These are phyloP conservation scores for Alternaria conjuncta DNA, from an alignment of 2,329 filamentous ascomycete species.

Conservation along the genomic window DNA sequence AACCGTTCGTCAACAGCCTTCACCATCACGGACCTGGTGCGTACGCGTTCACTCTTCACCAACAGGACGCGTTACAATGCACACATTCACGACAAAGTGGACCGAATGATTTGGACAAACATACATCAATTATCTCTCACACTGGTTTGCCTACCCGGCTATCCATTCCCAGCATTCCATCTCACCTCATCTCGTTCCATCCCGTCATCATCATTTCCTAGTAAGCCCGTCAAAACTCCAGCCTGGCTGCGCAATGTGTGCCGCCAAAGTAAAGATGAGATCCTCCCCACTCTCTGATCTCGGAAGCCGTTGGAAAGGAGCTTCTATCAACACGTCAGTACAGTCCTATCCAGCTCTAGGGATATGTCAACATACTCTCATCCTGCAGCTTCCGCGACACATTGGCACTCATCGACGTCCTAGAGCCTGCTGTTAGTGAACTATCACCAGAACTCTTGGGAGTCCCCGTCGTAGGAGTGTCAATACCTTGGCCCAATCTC, in stretches of 20 bases:
- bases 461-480: not conserved
- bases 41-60: not conserved
- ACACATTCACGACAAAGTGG: not conserved
- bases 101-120: not conserved
- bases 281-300: not conserved
- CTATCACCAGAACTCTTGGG: not conserved
- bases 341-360: not conserved
- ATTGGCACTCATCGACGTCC: slow-evolving; percentile 2
- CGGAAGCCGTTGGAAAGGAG: not conserved
- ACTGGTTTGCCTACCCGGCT: not conserved
- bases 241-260: not conserved
- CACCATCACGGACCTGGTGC: not conserved
- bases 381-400: not conserved
- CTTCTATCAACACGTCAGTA: not conserved
- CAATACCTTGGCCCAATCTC: not conserved
- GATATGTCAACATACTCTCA: not conserved
- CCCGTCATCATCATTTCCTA: not conserved
- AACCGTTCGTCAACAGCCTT: slow-evolving; percentile 7
- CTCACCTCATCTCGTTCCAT: not conserved
- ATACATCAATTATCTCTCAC: not conserved
- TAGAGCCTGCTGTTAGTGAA: not conserved
- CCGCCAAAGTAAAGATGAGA: not conserved
- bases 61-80: not conserved
- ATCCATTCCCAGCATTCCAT: not conserved
- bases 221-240: not conserved